Evolutionary conservation across 768 basidiomycete genomes (phyloP), one percentile per base, ranked within the genome.

Genomic region (Suillus spraguei): DNA sequence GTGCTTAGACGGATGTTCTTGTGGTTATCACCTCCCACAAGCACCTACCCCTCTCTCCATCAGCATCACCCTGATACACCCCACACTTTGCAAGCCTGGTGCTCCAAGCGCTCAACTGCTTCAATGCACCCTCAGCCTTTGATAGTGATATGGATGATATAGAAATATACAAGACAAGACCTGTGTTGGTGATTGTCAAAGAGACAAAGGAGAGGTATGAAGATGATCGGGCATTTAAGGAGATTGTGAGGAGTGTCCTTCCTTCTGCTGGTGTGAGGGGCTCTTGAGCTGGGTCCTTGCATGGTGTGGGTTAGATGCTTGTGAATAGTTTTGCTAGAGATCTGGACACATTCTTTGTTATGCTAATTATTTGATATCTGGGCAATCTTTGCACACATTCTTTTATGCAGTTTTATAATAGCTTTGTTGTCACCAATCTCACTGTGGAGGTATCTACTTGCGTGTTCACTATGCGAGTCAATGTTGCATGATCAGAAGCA

Each of bases 111-210:
- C 58, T 74, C 22, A 79, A 76, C 53, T 81, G 80, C 53, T 78
- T 80, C 59, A 64, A 70, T 24, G 70, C 69, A 17, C 66, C 60
- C 9, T 65, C 65, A 49, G 69, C 69, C 24, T 78, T 81, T 50
- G 74, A 77, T 64, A 67, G 70, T 50, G 74, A 80, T 0, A 54
- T 71, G 13, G 71, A 74, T 28, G 67, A 70, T 44, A 7, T 73
- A 63, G 46, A 67, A 36, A 44, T 44, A 9, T 20, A 44, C 20
- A 44, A 20, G 42, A 63, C 14, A 9, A 49, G n/a, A n/a, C n/a
- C n/a, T n/a, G n/a, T 75, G 44, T 70, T 76, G 64, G 75, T 75
- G 7, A 75, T 75, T 63, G 75, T 75, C 41, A 75, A 71, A 10
- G 75, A 75, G 60, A 75, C 72, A 32, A 72, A 72, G 44, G 71